Base-by-base conservation (phyloP, 345 rosid species). In the Rubroshorea leprosula region DNA sequence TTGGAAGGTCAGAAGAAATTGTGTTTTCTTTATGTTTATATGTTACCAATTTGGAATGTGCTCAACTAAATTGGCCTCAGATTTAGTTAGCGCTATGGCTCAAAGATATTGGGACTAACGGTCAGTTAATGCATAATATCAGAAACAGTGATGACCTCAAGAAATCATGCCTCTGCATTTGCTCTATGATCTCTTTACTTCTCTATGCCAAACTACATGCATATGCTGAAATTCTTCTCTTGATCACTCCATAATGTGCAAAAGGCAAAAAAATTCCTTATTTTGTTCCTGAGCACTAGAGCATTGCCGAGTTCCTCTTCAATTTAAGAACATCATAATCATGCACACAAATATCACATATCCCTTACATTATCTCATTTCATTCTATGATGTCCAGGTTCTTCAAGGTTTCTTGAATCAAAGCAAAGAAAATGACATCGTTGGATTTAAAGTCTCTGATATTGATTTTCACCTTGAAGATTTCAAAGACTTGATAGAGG, bases 401-500 rank as follows among this genome's bases (percentile, higher is more conserved):
- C 80, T 93, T 57, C 92, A 83, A 63, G 96, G 89, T 68, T 85
- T 70, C 69, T 74, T 87, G 74, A 85, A 72, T 55, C 78, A 61
- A 66, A 80, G 82, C 74, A 84, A 87, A 69, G 90, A 83, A 56
- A 80, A 77, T 53, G 92, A 74, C 38, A 27, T 73, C 41, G 60
- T 80, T 60, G 68, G 78, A 68, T 68, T 64, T 64, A 69, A 73
- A 61, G 63, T 82, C 51, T 68, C 86, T 49, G 90, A 83, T 38
- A 52, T 79, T 38, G 86, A 83, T 69, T 78, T 82, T 63, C 85
- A 86, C 53, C 65, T 85, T 5, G 91, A 93, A 65, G 89, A 79
- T 52, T 78, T 85, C 51, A 89, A 79, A 63, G 90, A 80, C 72
- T 63, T 83, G 77, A 58, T 75, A 58, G 96, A 83, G 60, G 96